Evolutionary conservation across 192 early-diverging fungal genomes (phyloP).

Genomic region (Mortierella antarctica): DNA sequence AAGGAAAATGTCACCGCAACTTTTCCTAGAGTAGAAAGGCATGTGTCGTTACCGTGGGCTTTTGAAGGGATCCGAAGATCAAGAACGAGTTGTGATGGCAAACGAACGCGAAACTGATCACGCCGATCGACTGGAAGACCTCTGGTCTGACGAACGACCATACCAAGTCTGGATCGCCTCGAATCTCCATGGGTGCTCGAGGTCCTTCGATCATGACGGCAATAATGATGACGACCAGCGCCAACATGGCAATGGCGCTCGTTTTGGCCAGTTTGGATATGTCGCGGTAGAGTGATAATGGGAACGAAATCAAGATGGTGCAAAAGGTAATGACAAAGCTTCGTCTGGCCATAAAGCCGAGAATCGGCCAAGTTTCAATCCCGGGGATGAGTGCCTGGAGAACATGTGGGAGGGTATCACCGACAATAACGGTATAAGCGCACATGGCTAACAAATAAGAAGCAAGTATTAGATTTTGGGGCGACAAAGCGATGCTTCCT

Average conservation of each 20-base stretch:
- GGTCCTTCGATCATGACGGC: conserved; percentile 78
- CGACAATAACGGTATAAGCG: conserved; percentile 82
- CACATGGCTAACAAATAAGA: conserved; percentile 57
- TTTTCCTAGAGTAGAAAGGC: no score
- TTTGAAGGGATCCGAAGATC: conserved; percentile 86
- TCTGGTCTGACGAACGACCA: conserved; percentile 61
- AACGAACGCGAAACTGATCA: conserved; percentile 95
- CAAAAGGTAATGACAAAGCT: conserved; percentile 81
- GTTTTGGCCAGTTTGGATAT: conserved; percentile 91
- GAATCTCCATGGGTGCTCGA: conserved; percentile 59
- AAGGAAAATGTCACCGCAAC: not conserved
- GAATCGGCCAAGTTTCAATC: conserved; percentile 60
- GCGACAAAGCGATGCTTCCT: not conserved
- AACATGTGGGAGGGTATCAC: conserved; percentile 91
- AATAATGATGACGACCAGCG: conserved; percentile 83
- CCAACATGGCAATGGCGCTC: conserved; percentile 84
- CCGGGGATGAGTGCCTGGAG: conserved; percentile 74
- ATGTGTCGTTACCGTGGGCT: conserved; percentile 69
- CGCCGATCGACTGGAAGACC: conserved; percentile 84
- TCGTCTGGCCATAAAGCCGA: conserved; percentile 75
- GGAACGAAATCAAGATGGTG: conserved; percentile 82
- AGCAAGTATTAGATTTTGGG: not conserved
- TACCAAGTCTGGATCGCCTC: conserved; percentile 54
- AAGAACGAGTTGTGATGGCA: conserved; percentile 97
- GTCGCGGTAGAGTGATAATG: conserved; percentile 88